Evolutionary conservation across 2,329 filamentous ascomycete species (phyloP).

Genomic region (Penicillium palitans): DNA sequence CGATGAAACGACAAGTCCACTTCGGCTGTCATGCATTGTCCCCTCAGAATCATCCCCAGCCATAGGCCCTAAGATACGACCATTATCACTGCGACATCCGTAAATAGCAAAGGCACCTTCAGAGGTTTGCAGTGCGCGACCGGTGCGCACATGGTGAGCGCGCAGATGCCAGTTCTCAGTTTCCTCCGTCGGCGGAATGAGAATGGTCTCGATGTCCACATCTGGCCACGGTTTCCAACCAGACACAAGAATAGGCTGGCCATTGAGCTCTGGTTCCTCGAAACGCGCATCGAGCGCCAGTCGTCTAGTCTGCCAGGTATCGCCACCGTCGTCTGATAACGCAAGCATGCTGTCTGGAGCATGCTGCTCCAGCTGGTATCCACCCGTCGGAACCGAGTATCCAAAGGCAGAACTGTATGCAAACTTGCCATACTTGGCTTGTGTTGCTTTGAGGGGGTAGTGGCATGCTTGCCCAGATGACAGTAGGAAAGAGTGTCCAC

Average conservation of each 20-base stretch:
- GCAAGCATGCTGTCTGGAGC: slow-evolving; percentile 74
- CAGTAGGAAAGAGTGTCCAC: slow-evolving; percentile 74
- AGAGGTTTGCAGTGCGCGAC: slow-evolving; percentile 66
- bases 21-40: slow-evolving; percentile 34
- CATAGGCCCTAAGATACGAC: slow-evolving; percentile 52
- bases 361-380: slow-evolving; percentile 74
- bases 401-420: slow-evolving; percentile 74
- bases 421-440: slow-evolving; percentile 79
- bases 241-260: slow-evolving; percentile 62
- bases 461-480: slow-evolving; percentile 78
- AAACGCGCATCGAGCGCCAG: slow-evolving; percentile 65
- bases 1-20: slow-evolving; percentile 48
- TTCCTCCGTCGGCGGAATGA: slow-evolving; percentile 36
- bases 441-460: slow-evolving; percentile 77
- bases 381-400: slow-evolving; percentile 74
- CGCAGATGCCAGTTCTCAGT: slow-evolving; percentile 45
- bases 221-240: slow-evolving; percentile 71
- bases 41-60: slow-evolving; percentile 46
- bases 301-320: slow-evolving; percentile 76
- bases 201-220: slow-evolving; percentile 38
- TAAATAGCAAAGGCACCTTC: slow-evolving; percentile 74
- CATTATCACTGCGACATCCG: slow-evolving; percentile 60
- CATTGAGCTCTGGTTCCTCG: slow-evolving; percentile 52
- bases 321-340: slow-evolving; percentile 73
- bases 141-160: slow-evolving; percentile 34